phyloP scores from a whole-genome alignment of 352 stramenopile genomes.

The Nannochloropsis limnetica region DNA sequence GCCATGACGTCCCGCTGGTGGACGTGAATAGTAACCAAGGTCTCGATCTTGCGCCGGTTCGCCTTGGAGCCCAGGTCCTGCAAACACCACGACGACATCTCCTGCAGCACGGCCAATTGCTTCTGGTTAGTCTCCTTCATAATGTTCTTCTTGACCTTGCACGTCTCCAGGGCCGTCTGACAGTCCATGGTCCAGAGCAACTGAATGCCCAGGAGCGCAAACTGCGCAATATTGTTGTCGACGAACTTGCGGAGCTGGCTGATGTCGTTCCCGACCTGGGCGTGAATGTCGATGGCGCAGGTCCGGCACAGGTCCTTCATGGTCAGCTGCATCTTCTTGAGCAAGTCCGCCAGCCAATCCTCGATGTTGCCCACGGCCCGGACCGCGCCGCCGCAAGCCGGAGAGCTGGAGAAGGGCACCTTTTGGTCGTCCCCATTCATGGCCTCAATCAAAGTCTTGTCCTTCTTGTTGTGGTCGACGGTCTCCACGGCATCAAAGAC shows the following conservation, averaged over 20 bases:
- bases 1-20: constrained; percentile 94
- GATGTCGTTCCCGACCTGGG: constrained; percentile 78
- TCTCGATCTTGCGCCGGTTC: constrained; percentile 95
- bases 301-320: constrained; percentile 92
- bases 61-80: constrained; percentile 87
- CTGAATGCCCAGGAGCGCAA: constrained; percentile 79
- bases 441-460: constrained; percentile 85
- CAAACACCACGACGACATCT: constrained; percentile 90
- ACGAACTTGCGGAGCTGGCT: constrained; percentile 57
- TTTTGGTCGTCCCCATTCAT: constrained; percentile 62
- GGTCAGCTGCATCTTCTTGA: constrained; percentile 82
- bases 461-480: constrained; percentile 94
- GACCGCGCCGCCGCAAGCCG: constrained; percentile 57
- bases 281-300: constrained; percentile 78
- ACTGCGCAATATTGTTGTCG: constrained; percentile 76
- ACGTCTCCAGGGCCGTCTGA: constrained; percentile 77
- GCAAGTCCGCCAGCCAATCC: constrained; percentile 90
- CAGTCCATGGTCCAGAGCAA: constrained; percentile 85
- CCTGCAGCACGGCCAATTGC: constrained; percentile 78
- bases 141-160: constrained; percentile 85
- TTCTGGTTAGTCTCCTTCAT: constrained; percentile 93
- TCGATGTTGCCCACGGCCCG: constrained; percentile 96
- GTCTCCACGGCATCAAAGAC: constrained; percentile 97
- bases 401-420: background rate
- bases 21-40: constrained; percentile 93